A percentile compares a stretch with the other conserved stretches of the same genome.
Evolutionary conservation across 345 rosid species (phyloP).

Genomic region (Fremontodendron californicum): DNA sequence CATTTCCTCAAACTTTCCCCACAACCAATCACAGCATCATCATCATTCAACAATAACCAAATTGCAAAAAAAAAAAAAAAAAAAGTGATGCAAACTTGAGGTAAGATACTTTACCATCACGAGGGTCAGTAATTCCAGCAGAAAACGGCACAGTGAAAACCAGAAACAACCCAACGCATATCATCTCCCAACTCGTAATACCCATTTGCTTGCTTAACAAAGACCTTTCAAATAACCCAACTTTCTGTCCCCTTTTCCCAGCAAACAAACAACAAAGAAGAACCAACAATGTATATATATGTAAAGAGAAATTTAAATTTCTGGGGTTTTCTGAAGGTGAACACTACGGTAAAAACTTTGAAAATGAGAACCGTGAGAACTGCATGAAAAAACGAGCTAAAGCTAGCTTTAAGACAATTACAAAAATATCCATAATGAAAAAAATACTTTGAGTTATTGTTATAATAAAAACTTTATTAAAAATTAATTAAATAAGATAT

Average conservation of each 20-base stretch:
- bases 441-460: too few relatives aligned
- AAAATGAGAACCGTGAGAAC: too few relatives aligned
- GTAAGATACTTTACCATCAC: constrained; percentile 50
- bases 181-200: constrained; percentile 27
- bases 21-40: constrained; percentile 18
- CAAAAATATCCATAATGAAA: too few relatives aligned
- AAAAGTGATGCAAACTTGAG: not conserved
- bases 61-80: not conserved
- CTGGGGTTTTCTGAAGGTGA: not conserved
- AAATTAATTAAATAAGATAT: too few relatives aligned
- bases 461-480: too few relatives aligned
- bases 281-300: not conserved
- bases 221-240: not conserved
- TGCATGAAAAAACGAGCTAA: too few relatives aligned
- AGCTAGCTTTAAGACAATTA: too few relatives aligned
- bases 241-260: not conserved
- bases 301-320: not conserved
- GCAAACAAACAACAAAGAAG: too few relatives aligned
- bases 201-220: constrained; percentile 31
- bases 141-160: constrained; percentile 41
- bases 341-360: too few relatives aligned
- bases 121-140: constrained; percentile 46
- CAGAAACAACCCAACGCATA: constrained; percentile 28
- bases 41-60: not conserved
- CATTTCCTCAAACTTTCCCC: constrained; percentile 9